phyloP scores from a whole-genome alignment of 1,139 yeast genomes.

The Spathaspora jeffriesii region DNA sequence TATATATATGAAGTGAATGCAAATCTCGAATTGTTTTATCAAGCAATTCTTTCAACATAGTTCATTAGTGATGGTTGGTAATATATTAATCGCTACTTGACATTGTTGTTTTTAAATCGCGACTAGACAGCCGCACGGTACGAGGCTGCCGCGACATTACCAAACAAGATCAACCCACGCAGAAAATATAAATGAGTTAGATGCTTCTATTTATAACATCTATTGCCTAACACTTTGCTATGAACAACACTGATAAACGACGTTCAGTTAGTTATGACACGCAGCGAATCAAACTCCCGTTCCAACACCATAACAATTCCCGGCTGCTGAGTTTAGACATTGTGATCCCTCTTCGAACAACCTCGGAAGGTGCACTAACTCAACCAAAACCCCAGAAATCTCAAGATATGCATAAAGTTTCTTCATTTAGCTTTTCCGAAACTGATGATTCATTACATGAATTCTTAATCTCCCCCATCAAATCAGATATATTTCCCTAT shows the following conservation, averaged over 20 bases:
- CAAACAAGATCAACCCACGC: too few relatives aligned
- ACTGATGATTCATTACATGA: conserved; percentile 28
- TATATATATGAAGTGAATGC: conserved; percentile 19
- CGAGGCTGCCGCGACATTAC: not conserved
- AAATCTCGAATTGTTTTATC: conserved; percentile 23
- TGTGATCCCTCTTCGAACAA: not conserved
- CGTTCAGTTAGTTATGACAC: conserved; percentile 32
- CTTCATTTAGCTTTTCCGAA: conserved; percentile 10
- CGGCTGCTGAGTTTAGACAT: conserved; percentile 6
- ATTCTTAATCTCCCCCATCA: conserved; percentile 21
- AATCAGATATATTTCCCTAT: conserved; percentile 11
- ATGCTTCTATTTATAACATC: not conserved
- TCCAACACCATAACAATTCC: conserved; percentile 6
- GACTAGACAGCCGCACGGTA: not conserved
- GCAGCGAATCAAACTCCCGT: conserved; percentile 22
- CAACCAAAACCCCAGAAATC: not conserved
- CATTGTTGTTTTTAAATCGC: too few relatives aligned
- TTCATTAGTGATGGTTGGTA: too few relatives aligned
- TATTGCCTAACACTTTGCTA: not conserved
- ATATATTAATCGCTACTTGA: too few relatives aligned
- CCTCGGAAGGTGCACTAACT: not conserved
- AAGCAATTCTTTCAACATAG: conserved; percentile 16
- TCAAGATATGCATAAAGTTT: not conserved
- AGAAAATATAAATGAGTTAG: too few relatives aligned
- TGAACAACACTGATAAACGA: conserved; percentile 15